These are phyloP conservation scores for Pichia cephalocereana DNA, from an alignment of 805 yeast species.

Conservation along the genomic window DNA sequence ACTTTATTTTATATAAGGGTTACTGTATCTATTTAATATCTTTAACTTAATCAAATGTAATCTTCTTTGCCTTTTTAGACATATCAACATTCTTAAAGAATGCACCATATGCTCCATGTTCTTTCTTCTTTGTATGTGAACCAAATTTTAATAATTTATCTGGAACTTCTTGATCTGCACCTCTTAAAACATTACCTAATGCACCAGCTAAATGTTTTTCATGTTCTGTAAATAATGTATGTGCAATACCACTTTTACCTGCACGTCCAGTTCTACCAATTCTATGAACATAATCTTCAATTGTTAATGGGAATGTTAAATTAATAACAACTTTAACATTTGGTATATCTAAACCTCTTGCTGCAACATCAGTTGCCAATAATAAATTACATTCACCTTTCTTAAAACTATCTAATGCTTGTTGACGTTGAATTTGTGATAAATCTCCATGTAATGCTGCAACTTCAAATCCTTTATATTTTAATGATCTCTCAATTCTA, in stretches of 20 bases:
- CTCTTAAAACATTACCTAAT: slow-evolving; percentile 80
- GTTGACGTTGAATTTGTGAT: slow-evolving; percentile 84
- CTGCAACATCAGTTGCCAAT: slow-evolving; percentile 97
- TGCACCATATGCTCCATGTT: slow-evolving; percentile 97
- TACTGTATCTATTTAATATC: too few species aligned
- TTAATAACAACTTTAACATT: slow-evolving; percentile 94
- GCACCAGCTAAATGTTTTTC: slow-evolving; percentile 97
- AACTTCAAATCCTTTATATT: slow-evolving; percentile 65
- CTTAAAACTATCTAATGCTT: slow-evolving; percentile 79
- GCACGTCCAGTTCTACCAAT: slow-evolving; percentile 99
- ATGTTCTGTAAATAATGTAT: slow-evolving; percentile 91
- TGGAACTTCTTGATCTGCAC: slow-evolving; percentile 93
- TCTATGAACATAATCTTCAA: slow-evolving; percentile 98
- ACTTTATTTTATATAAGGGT: too few species aligned
- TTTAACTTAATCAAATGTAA: slow-evolving; percentile 53
- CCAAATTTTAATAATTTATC: slow-evolving; percentile 92
- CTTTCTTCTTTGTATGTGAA: slow-evolving; percentile 95
- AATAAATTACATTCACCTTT: slow-evolving; percentile 64
- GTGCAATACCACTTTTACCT: slow-evolving; percentile 92
- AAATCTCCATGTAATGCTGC: slow-evolving; percentile 97
- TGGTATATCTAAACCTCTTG: slow-evolving; percentile 96
- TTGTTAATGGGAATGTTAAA: slow-evolving; percentile 93
- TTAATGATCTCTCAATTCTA: slow-evolving; percentile 71
- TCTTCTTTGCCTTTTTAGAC: slow-evolving; percentile 78
- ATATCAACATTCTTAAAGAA: slow-evolving; percentile 90